These are phyloP conservation scores for Achaetomiella virescens DNA, from an alignment of 495 filamentous ascomycete species.

Conservation along the genomic window DNA sequence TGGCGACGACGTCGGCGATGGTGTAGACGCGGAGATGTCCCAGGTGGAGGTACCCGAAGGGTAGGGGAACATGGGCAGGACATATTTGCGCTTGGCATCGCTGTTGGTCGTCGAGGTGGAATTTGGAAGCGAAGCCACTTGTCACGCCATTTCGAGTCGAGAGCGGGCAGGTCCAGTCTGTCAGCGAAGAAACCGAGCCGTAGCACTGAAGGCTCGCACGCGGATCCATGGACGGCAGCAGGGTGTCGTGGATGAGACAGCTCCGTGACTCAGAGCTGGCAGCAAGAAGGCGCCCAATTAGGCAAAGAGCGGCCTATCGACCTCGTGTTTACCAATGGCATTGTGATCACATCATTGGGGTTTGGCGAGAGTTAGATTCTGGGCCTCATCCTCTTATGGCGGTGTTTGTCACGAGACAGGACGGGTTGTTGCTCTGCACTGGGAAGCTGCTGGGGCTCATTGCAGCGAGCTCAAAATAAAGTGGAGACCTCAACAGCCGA, in stretches of 20 bases:
- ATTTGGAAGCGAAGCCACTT: conserved; percentile 12
- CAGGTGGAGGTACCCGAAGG: conserved; percentile 82
- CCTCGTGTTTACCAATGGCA: conserved; percentile 28
- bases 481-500: background rate
- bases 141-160: conserved; percentile 72
- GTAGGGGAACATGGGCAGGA: conserved; percentile 91
- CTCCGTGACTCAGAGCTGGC: background rate
- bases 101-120: conserved; percentile 2
- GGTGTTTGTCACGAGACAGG: conserved; percentile 1
- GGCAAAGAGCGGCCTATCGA: conserved; percentile 26
- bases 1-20: conserved; percentile 76
- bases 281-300: conserved; percentile 15
- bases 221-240: background rate
- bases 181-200: conserved; percentile 28
- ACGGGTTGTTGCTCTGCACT: background rate
- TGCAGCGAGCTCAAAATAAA: background rate
- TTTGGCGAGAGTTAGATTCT: background rate
- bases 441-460: too few relatives aligned
- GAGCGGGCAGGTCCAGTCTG: conserved; percentile 54
- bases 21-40: conserved; percentile 87
- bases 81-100: conserved; percentile 53
- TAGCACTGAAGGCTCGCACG: conserved; percentile 9
- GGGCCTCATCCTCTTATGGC: background rate
- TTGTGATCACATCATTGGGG: conserved; percentile 24
- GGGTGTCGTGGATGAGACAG: background rate